Percentiles rank a stretch among this genome's conserved stretches.
phyloP scores from a whole-genome alignment of 768 basidiomycete species.

The Rhodosporidiobolus sp. region DNA sequence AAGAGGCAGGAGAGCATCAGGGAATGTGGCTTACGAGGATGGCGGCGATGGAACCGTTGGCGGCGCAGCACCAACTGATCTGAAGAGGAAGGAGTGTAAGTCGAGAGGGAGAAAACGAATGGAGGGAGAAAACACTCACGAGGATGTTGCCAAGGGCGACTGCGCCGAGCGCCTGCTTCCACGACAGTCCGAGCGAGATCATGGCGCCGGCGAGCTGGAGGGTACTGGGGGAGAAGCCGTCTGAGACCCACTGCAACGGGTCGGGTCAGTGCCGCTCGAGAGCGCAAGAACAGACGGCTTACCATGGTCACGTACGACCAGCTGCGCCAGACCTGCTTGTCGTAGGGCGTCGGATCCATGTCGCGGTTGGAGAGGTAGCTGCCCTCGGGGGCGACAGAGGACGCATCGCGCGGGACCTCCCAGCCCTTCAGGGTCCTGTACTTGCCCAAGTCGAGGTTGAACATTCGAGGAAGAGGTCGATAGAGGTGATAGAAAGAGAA shows the following conservation, averaged over 20 bases:
- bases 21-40: too few species aligned
- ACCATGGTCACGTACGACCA: not conserved
- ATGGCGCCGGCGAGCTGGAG: slow-evolving; percentile 11
- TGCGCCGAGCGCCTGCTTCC: slow-evolving; percentile 5
- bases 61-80: not conserved
- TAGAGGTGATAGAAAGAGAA: not conserved
- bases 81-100: not conserved
- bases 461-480: not conserved
- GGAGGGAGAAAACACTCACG: too few species aligned
- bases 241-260: not conserved
- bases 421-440: slow-evolving; percentile 8
- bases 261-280: not conserved
- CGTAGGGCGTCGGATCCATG: slow-evolving; percentile 11
- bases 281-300: not conserved
- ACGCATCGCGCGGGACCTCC: slow-evolving; percentile 3
- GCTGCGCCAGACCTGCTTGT: slow-evolving; percentile 4
- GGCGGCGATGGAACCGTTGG: not conserved
- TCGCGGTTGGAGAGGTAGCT: slow-evolving; percentile 3
- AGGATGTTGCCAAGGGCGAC: not conserved
- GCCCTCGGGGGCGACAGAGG: not conserved
- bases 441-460: not conserved
- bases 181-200: slow-evolving; percentile 8
- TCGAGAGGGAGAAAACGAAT: not conserved
- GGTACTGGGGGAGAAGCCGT: not conserved
- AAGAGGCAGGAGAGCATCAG: too few species aligned